Evolutionary conservation across 2,329 filamentous ascomycete species (phyloP).

Genomic region (Periconia sp.): DNA sequence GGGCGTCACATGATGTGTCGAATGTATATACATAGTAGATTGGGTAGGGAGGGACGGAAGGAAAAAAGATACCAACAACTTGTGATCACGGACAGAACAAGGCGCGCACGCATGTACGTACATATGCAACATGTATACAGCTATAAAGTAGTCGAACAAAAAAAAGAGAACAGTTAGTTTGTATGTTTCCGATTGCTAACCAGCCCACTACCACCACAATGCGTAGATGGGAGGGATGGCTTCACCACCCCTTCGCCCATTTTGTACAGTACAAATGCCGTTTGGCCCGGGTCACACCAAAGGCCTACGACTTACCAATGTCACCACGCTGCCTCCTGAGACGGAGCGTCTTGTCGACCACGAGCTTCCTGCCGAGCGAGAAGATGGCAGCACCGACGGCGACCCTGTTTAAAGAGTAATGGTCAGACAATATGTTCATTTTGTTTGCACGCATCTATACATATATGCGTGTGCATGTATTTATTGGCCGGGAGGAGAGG

Average conservation of each 20-base stretch:
- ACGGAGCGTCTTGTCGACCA: slow-evolving; percentile 89
- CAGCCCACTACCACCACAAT: neutral
- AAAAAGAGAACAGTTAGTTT: neutral
- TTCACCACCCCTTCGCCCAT: slow-evolving; percentile 4
- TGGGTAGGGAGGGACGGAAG: neutral
- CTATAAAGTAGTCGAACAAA: neutral
- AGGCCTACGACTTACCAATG: too few species aligned
- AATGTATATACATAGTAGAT: too few species aligned
- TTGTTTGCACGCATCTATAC: slow-evolving; percentile 8
- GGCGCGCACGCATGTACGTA: neutral
- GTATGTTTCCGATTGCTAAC: slow-evolving; percentile 24
- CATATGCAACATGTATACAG: too few species aligned
- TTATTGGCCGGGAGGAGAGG: neutral
- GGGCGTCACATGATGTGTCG: neutral
- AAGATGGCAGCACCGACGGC: slow-evolving; percentile 79
- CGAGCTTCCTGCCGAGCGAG: slow-evolving; percentile 79
- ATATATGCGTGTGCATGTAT: neutral
- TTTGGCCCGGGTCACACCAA: neutral
- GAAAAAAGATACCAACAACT: neutral
- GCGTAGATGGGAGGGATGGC: neutral
- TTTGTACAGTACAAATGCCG: slow-evolving; percentile 17
- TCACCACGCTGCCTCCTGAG: slow-evolving; percentile 52
- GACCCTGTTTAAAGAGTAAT: slow-evolving; percentile 47
- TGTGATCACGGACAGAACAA: slow-evolving; percentile 6
- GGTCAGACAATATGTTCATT: slow-evolving; percentile 24